Evolutionary conservation across 495 filamentous ascomycete species (phyloP), one percentile per base, ranked within the genome.

Genomic region (Thermothielavioides terrestris): DNA sequence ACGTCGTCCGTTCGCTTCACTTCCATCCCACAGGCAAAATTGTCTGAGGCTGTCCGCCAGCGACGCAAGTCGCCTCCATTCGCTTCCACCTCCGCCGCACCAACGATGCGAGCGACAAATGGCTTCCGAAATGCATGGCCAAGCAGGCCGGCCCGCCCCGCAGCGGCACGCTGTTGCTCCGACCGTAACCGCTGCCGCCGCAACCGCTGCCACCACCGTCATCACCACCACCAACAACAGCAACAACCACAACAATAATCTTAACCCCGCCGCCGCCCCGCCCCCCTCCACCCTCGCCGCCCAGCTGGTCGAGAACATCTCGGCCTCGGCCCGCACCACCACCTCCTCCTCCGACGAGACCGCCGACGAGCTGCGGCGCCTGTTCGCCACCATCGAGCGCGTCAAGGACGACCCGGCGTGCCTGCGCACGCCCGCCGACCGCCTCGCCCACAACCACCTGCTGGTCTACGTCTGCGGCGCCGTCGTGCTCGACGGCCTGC

Each of bases 391-490:
- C 4, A 70, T 74, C 17, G 69, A 74, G 28, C 57, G 63, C 0
- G 65, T 69, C 36, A 71, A 73, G 37, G 63, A 65, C 38, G 51
- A 74, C 15, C 68, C 70, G 14, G 53, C 53, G 8, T 54, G 64
- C n/a, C 54, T 73, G 23, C 59, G 70, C 50, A 60, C 72, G n/a
- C 46, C 74, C 6, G 79, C 83, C 50, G 80, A 86, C 44, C 80
- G 82, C 52, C 65, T 86, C 41, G 76, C 81, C 7, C 78, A 89
- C 61, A 88, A 91, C 54, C 81, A 86, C 61, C 83, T 86, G 66
- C 75, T 97, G 21, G 82, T 97, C 28, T 83, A 82, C 54, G 84
- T 95, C 52, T 83, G 94, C 54, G 76, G 86, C 42, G 81, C 86
- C 57, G 87, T 88, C 37, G 85, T 90, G 18, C 66, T 98, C 2